phyloP scores from a whole-genome alignment of 2,329 filamentous ascomycete species.

The Alternaria angustiovoidea region DNA sequence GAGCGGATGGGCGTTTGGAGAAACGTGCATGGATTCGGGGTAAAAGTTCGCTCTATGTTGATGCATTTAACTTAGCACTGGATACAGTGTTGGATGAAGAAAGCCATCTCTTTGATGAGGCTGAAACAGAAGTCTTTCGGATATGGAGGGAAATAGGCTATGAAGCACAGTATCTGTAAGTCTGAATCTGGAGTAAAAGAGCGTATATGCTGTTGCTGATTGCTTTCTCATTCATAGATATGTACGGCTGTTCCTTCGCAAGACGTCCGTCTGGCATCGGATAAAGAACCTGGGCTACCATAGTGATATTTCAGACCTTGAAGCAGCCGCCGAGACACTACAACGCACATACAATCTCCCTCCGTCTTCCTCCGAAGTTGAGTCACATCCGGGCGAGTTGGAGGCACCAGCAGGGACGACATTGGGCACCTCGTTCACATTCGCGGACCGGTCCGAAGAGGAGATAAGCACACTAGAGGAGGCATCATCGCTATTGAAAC shows the following conservation, averaged over 20 bases:
- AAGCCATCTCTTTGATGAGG: slow-evolving; percentile 82
- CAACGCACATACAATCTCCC: slow-evolving; percentile 68
- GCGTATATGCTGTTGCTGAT: background rate
- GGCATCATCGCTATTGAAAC: slow-evolving; percentile 78
- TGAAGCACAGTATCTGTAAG: slow-evolving; percentile 89
- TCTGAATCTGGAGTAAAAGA: background rate
- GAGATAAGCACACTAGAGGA: slow-evolving; percentile 81
- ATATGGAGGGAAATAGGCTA: slow-evolving; percentile 79
- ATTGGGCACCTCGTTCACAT: slow-evolving; percentile 70
- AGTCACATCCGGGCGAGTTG: slow-evolving; percentile 58
- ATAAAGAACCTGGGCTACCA: slow-evolving; percentile 80
- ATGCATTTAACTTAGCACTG: slow-evolving; percentile 93
- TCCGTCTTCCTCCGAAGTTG: slow-evolving; percentile 41
- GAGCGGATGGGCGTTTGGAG: slow-evolving; percentile 61
- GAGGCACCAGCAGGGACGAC: slow-evolving; percentile 57
- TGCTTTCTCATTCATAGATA: slow-evolving; percentile 65
- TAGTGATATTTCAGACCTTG: slow-evolving; percentile 79
- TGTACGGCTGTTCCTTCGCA: slow-evolving; percentile 90
- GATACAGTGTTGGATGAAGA: slow-evolving; percentile 91
- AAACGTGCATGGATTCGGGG: slow-evolving; percentile 74
- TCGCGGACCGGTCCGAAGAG: slow-evolving; percentile 80
- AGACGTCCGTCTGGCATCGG: slow-evolving; percentile 91
- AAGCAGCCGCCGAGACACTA: slow-evolving; percentile 69
- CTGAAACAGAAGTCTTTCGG: slow-evolving; percentile 78
- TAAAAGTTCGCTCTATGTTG: slow-evolving; percentile 91